Evolutionary conservation across 106 monocot species (phyloP).

Genomic region (Phalaenopsis equestris): DNA sequence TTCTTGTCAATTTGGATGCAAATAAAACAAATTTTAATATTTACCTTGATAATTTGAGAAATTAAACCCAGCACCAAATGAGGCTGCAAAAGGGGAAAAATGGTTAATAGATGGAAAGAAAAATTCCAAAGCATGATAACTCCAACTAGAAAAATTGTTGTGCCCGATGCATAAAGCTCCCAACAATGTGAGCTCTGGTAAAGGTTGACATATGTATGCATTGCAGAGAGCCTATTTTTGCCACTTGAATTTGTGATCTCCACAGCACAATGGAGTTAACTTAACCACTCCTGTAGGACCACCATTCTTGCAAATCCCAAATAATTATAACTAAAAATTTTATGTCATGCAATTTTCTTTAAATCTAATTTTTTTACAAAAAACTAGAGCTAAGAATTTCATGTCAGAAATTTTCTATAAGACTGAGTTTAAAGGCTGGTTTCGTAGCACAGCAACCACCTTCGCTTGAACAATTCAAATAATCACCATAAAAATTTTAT

Average conservation of each 20-base stretch:
- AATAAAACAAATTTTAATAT: neutral
- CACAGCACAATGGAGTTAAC: neutral
- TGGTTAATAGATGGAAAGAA: neutral
- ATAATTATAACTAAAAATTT: neutral
- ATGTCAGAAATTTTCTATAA: neutral
- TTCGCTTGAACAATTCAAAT: neutral
- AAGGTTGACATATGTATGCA: neutral
- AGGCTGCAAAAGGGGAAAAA: constrained; percentile 48
- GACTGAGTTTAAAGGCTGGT: neutral
- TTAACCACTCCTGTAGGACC: neutral
- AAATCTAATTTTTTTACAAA: no score
- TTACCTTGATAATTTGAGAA: constrained; percentile 97
- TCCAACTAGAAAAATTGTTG: neutral
- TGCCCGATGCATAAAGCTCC: neutral
- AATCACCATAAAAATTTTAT: neutral
- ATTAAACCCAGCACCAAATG: constrained; percentile 91
- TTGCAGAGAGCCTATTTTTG: neutral
- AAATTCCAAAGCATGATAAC: neutral
- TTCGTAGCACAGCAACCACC: neutral
- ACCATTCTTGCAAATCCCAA: neutral
- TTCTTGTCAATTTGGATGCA: constrained; percentile 1
- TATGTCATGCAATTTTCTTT: neutral
- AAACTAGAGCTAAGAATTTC: no score
- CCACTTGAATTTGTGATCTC: neutral
- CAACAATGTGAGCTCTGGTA: neutral